These are phyloP conservation scores for Penicillium paxilli DNA, from an alignment of 495 filamentous ascomycete genomes.

Conservation along the genomic window DNA sequence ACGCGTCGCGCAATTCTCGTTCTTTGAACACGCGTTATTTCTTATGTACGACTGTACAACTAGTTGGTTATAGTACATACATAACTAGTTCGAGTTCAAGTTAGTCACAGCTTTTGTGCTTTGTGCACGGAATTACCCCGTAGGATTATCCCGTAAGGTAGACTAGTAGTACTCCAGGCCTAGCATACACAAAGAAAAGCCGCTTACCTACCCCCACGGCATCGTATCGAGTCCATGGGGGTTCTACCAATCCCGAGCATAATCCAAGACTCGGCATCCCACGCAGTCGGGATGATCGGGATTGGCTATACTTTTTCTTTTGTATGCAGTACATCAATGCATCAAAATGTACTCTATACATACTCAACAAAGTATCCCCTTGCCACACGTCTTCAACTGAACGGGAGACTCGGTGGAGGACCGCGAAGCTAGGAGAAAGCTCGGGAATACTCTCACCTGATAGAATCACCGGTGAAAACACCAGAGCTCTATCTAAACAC, in stretches of 20 bases:
- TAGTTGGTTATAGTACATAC: not conserved
- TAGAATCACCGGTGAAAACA: not conserved
- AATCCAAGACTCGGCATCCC: not conserved
- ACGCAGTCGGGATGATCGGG: not conserved
- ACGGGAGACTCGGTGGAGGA: not conserved
- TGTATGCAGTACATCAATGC: not conserved
- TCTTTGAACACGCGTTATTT: not conserved
- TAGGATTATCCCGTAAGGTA: no score
- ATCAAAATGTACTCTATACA: not conserved
- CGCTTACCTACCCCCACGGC: not conserved
- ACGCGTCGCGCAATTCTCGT: slow-evolving; percentile 3
- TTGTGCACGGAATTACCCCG: no score
- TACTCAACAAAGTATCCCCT: no score
- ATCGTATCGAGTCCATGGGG: not conserved
- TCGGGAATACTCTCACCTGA: not conserved
- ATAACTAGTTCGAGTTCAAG: no score
- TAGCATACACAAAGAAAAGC: not conserved
- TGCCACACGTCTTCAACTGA: not conserved
- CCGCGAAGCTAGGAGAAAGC: not conserved
- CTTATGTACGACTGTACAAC: not conserved
- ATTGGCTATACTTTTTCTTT: not conserved
- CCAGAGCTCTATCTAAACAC: not conserved
- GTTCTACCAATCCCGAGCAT: not conserved
- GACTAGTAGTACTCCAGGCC: no score
- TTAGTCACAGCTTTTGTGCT: no score